Percentiles rank a stretch among this genome's conserved stretches.
phyloP scores from a whole-genome alignment of 345 rosid genomes.

The Dipteronia dyeriana region DNA sequence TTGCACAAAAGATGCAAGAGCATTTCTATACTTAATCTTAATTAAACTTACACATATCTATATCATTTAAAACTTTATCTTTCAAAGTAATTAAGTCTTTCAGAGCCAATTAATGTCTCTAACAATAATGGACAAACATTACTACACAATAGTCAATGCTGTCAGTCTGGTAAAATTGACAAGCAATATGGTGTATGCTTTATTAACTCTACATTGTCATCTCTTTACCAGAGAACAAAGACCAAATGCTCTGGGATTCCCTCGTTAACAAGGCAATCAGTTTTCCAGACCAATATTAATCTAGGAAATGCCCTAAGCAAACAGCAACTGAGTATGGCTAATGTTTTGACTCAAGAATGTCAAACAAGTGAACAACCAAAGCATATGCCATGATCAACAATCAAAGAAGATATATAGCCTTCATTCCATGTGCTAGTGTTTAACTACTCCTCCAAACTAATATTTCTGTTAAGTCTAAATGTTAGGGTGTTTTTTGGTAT shows the following conservation, averaged over 20 bases:
- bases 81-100: not conserved
- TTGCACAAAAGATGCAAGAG: not conserved
- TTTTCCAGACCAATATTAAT: not conserved
- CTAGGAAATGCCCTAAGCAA: not conserved
- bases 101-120: not conserved
- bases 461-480: not conserved
- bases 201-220: not conserved
- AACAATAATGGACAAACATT: not conserved
- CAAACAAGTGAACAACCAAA: not conserved
- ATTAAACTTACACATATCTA: not conserved
- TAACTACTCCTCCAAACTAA: not conserved
- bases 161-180: not conserved
- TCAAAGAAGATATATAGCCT: not conserved
- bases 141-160: too few species aligned
- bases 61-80: not conserved
- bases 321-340: not conserved
- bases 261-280: not conserved
- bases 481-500: not conserved
- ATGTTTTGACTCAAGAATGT: not conserved
- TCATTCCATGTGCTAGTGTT: not conserved
- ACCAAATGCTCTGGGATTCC: not conserved
- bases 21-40: conserved; percentile 1
- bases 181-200: not conserved
- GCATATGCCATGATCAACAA: not conserved
- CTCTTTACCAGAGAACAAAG: not conserved